Base-by-base conservation (phyloP, 1,139 yeast species). In the Scheffersomyces insectosa region DNA sequence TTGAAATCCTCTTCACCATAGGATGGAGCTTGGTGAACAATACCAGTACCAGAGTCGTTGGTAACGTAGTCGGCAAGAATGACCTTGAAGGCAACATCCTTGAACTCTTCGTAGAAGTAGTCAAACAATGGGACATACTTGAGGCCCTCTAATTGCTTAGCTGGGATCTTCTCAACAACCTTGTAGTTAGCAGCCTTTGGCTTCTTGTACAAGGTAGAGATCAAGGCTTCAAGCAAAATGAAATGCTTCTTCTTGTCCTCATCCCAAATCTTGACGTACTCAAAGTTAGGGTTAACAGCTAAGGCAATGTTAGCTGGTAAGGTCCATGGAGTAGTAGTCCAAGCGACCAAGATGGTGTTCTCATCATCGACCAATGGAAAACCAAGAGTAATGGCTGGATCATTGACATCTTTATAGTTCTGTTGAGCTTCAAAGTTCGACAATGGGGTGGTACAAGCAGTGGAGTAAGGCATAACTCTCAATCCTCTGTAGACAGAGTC, bases 251-350 rank as follows among this genome's bases (percentile, higher is more conserved):
- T 88, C 55, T 85, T 82, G 50, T 83, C 90, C 70, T 91, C 97
- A 63, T 93, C 98, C 55, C 73, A 84, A 52, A 95, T 87, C 74
- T 93, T 95, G 55, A 88, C 87, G 62, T 93, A 93, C 68, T 90
- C 98, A 51, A 89, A 84, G 16, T 82, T 82, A 42, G 97, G 96
- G 70, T 93, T 81, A 38, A 93, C 98, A 59, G 96, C 91, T 50
- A 93, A 78, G 12, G 93, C 95, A 63, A 93, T 72, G 68, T 93
- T 93, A 23, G 97, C 88, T 38, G 99, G 99, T 62, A 93, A 77
- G 40, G 99, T 95, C 99, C 99, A 93, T 42, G 99, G 99, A 33
- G 99, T 93, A 50, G 99, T 93, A 37, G 99, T 93, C 99, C 99
- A 93, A 13, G 98, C 99, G 38, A 93, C 91, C 55, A 93, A 75